Percentiles rank a stretch among this genome's conserved stretches.
These are phyloP conservation scores for Magnolia kwangsiensis DNA, from an alignment of 164 flowering plant genomes.

Conservation along the genomic window DNA sequence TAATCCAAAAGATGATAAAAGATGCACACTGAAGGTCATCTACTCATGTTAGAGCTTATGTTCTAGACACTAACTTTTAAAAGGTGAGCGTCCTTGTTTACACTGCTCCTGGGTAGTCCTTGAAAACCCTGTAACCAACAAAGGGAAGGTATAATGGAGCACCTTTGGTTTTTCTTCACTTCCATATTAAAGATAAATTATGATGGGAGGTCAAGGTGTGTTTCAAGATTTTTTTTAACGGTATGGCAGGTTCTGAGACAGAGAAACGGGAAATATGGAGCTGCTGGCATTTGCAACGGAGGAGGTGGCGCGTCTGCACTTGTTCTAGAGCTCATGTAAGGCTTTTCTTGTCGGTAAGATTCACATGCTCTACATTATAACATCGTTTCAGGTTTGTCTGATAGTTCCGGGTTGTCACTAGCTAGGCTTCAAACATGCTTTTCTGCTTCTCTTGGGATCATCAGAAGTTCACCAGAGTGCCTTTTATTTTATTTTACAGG, in stretches of 20 bases:
- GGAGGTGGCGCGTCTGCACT: constrained; percentile 93
- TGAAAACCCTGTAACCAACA: too few relatives aligned
- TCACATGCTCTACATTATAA: background rate
- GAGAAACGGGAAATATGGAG: constrained; percentile 64
- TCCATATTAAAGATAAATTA: too few relatives aligned
- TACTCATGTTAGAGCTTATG: too few relatives aligned
- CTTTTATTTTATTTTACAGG: background rate
- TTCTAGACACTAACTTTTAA: too few relatives aligned
- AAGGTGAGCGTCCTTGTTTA: too few relatives aligned
- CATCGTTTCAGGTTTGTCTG: background rate
- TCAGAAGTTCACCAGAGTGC: background rate
- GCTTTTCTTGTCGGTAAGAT: constrained; percentile 27
- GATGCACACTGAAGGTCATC: too few relatives aligned
- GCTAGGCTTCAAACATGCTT: background rate
- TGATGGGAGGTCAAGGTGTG: background rate
- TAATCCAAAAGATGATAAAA: too few relatives aligned
- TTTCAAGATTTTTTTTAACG: background rate
- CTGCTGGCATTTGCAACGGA: constrained; percentile 72
- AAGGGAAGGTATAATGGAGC: too few relatives aligned
- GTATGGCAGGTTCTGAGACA: constrained; percentile 60
- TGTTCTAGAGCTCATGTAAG: constrained; percentile 76
- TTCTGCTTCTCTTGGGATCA: background rate
- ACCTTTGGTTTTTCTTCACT: too few relatives aligned
- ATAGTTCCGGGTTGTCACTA: background rate
- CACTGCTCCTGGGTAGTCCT: too few relatives aligned